Percentiles rank a stretch among this genome's conserved stretches.
phyloP scores from a whole-genome alignment of 2,329 filamentous ascomycete genomes.

The Stachybotrys elegans region DNA sequence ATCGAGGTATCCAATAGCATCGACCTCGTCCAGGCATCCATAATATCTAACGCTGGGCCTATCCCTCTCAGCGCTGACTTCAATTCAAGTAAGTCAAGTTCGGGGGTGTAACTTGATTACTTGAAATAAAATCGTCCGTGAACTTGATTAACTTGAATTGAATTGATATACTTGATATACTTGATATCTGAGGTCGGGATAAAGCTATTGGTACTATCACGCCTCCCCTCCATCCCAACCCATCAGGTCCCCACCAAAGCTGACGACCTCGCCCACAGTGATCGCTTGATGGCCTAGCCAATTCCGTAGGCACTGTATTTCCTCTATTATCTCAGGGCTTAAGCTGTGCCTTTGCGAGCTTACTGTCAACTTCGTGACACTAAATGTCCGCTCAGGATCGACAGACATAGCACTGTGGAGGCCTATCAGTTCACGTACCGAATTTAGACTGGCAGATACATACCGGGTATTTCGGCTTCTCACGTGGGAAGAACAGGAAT shows the following conservation, averaged over 20 bases:
- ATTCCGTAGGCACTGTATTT: slow-evolving; percentile 1
- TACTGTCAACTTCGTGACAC: slow-evolving; percentile 1
- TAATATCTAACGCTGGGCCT: neutral
- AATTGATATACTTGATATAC: slow-evolving; percentile 4
- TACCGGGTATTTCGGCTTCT: too few species aligned
- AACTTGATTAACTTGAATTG: slow-evolving; percentile 2
- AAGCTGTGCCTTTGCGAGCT: slow-evolving; percentile 3
- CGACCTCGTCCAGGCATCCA: neutral
- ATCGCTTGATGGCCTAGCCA: slow-evolving; percentile 2
- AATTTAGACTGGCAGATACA: too few species aligned
- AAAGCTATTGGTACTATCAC: neutral
- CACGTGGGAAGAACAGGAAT: too few species aligned
- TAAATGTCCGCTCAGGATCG: slow-evolving; percentile 1
- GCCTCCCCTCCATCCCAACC: slow-evolving; percentile 1
- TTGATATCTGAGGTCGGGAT: neutral
- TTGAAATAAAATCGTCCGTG: slow-evolving; percentile 2
- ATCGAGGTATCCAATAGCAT: slow-evolving; percentile 1
- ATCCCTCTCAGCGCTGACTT: neutral
- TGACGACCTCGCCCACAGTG: slow-evolving; percentile 2
- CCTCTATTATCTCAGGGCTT: slow-evolving; percentile 2
- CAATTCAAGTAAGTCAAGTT: slow-evolving; percentile 3
- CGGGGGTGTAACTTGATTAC: slow-evolving; percentile 2
- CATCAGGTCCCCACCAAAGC: slow-evolving; percentile 1
- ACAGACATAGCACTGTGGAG: slow-evolving; percentile 2
- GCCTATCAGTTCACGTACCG: too few species aligned